Conservation (phyloP, 768 basidiomycete genomes). For the Boletus vinaceobasis region DNA sequence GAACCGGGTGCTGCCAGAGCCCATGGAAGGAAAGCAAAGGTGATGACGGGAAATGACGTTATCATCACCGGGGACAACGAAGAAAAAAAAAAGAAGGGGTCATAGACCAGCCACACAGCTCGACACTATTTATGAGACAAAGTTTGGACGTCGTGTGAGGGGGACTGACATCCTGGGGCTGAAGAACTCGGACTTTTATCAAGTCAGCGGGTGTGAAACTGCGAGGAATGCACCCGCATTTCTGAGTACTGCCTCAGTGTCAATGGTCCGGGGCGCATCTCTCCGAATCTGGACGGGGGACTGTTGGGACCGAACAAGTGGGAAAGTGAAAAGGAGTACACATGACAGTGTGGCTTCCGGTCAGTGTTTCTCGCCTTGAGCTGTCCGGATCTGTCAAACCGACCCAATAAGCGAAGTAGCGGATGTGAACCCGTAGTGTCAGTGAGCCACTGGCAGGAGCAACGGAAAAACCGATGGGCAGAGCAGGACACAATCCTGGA, state of each 20-base stretch:
- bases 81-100: neutral
- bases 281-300: neutral
- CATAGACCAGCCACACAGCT: neutral
- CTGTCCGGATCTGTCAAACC: neutral
- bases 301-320: neutral
- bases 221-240: neutral
- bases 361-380: neutral
- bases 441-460: neutral
- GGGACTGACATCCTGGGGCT: too few species aligned
- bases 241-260: neutral
- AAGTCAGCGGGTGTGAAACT: neutral
- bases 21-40: constrained; percentile 28
- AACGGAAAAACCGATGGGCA: neutral
- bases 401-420: neutral
- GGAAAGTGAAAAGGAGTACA: neutral
- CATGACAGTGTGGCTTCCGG: neutral
- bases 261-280: too few species aligned
- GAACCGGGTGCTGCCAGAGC: constrained; percentile 14
- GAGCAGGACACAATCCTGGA: neutral
- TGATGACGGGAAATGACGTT: constrained; percentile 23
- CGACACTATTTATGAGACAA: neutral
- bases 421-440: neutral
- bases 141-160: neutral
- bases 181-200: neutral
- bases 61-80: constrained; percentile 1